These are phyloP conservation scores for Calonectria crousiana DNA, from an alignment of 2,329 filamentous ascomycete genomes.

Conservation along the genomic window DNA sequence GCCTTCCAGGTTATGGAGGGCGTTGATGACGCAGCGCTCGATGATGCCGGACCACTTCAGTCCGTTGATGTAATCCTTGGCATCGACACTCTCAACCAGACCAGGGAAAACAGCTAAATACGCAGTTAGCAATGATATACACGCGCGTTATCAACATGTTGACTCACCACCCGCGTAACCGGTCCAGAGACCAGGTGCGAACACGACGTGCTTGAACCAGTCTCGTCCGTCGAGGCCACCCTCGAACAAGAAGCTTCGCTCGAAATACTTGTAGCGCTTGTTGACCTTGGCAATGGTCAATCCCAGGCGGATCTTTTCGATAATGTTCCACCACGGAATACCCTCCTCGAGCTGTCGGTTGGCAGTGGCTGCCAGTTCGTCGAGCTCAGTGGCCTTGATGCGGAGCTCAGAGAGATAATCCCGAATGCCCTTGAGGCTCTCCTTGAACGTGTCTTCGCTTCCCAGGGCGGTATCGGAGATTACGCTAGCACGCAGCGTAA, in stretches of 20 bases:
- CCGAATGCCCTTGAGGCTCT: conserved; percentile 54
- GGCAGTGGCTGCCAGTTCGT: conserved; percentile 57
- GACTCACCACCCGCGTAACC: conserved; percentile 82
- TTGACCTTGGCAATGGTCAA: conserved; percentile 77
- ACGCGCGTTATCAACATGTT: not conserved
- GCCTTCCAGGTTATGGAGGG: conserved; percentile 54
- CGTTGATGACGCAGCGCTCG: conserved; percentile 61
- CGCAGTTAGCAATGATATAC: not conserved
- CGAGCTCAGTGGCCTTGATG: conserved; percentile 57
- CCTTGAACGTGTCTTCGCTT: conserved; percentile 54
- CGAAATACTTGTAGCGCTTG: conserved; percentile 84
- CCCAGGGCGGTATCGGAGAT: conserved; percentile 44
- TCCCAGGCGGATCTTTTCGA: conserved; percentile 74
- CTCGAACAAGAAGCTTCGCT: conserved; percentile 82
- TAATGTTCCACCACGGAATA: conserved; percentile 84
- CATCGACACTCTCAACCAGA: conserved; percentile 72
- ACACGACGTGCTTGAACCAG: conserved; percentile 97
- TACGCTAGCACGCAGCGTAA: conserved; percentile 45
- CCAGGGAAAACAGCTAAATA: conserved; percentile 70
- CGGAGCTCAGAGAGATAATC: conserved; percentile 53
- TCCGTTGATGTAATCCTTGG: conserved; percentile 68
- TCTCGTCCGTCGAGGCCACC: conserved; percentile 81
- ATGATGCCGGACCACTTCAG: conserved; percentile 72
- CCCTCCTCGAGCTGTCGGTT: conserved; percentile 60
- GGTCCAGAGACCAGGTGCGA: conserved; percentile 91